Conservation (phyloP, 495 filamentous ascomycete species). For the Penicillium samsonianum region DNA sequence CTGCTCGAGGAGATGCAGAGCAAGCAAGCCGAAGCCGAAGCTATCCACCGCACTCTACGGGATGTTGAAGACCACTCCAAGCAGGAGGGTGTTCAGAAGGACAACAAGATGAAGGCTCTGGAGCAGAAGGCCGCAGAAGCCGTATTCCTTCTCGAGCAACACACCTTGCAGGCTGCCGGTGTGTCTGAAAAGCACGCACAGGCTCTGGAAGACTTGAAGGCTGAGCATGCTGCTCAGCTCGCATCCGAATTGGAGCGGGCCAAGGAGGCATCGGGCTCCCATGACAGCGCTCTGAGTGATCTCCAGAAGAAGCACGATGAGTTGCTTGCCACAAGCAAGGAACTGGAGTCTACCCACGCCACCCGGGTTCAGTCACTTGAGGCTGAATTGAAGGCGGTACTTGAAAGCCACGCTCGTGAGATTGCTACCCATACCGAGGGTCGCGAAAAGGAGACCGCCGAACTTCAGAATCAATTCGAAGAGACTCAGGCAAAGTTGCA, state of each 20-base stretch:
- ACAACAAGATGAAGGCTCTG: constrained; percentile 34
- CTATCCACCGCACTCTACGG: constrained; percentile 39
- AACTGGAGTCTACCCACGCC: constrained; percentile 38
- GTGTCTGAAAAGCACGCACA: constrained; percentile 36
- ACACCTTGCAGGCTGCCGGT: constrained; percentile 27
- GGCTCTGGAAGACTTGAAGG: constrained; percentile 32
- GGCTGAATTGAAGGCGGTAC: constrained; percentile 36
- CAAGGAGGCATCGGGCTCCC: constrained; percentile 33
- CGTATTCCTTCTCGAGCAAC: constrained; percentile 37
- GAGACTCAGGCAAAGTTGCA: constrained; percentile 33
- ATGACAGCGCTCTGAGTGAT: constrained; percentile 35
- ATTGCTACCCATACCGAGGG: constrained; percentile 35
- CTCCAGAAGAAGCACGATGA: constrained; percentile 47
- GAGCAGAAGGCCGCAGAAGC: constrained; percentile 41
- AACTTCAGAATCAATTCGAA: constrained; percentile 39
- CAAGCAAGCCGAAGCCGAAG: constrained; percentile 43
- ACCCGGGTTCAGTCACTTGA: constrained; percentile 38
- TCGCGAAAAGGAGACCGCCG: constrained; percentile 36
- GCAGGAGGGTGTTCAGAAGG: constrained; percentile 40
- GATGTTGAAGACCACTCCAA: constrained; percentile 38
- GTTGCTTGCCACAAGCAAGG: constrained; percentile 33
- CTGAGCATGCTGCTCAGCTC: constrained; percentile 11
- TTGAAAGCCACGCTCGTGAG: constrained; percentile 36
- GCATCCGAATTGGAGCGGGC: constrained; percentile 33
- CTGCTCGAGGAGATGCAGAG: constrained; percentile 43